These are phyloP conservation scores for Glycine latifolia DNA, from an alignment of 306 rosid species.

Conservation along the genomic window DNA sequence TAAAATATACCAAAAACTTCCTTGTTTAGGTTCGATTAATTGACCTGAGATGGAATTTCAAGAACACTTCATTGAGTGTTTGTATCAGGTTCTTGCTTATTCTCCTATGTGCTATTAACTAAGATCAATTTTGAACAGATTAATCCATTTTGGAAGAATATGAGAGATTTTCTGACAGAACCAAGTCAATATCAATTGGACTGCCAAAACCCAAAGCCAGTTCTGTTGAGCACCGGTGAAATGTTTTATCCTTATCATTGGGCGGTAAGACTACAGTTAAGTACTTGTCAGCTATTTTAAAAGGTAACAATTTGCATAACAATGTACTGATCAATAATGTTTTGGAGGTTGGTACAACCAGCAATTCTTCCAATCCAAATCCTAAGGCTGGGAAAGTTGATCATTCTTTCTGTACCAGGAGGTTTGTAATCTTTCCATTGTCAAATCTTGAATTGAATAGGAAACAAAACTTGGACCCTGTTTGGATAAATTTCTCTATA, in stretches of 20 bases:
- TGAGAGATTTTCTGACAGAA: conserved; percentile 60
- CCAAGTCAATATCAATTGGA: conserved; percentile 72
- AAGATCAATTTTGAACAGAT: conserved; percentile 55
- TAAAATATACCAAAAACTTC: too few species aligned
- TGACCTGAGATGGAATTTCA: neutral
- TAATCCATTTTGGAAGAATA: conserved; percentile 56
- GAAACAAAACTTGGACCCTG: too few species aligned
- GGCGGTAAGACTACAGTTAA: conserved; percentile 62
- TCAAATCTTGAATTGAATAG: conserved; percentile 16
- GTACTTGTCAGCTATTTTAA: neutral
- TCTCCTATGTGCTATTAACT: neutral
- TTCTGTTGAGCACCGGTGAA: conserved; percentile 77
- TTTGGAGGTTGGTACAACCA: conserved; percentile 62
- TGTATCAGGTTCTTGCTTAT: neutral
- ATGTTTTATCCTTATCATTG: conserved; percentile 87
- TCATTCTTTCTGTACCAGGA: conserved; percentile 93
- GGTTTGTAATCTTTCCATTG: conserved; percentile 57
- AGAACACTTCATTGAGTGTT: neutral
- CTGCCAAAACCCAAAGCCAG: conserved; percentile 85
- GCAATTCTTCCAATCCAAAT: conserved; percentile 88
- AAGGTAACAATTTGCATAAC: neutral
- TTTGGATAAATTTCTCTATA: too few species aligned
- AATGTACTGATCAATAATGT: conserved; percentile 1
- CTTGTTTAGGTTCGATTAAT: neutral
- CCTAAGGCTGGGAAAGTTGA: conserved; percentile 77